These are phyloP conservation scores for Pestalotiopsis fici DNA, from an alignment of 2,329 filamentous ascomycete species.

Conservation along the genomic window DNA sequence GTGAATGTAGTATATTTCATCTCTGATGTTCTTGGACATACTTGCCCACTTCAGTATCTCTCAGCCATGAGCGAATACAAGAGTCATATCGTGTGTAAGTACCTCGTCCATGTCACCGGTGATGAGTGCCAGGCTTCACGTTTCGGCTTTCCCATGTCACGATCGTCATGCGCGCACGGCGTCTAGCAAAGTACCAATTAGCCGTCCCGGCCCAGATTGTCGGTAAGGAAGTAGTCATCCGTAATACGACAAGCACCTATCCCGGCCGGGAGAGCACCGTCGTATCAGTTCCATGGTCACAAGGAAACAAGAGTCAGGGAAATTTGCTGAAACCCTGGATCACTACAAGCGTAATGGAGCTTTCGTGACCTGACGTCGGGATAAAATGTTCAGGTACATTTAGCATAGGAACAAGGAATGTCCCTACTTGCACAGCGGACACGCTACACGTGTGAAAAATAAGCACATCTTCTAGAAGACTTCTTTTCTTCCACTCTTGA, in stretches of 20 bases:
- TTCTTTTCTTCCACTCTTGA: background rate
- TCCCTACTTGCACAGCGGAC: background rate
- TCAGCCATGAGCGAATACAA: no score
- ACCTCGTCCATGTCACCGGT: background rate
- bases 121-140: background rate
- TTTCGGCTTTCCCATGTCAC: background rate
- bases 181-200: background rate
- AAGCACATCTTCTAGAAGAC: conserved; percentile 1
- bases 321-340: background rate
- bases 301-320: background rate
- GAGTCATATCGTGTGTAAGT: background rate
- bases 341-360: background rate
- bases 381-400: background rate
- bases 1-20: no score
- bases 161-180: background rate
- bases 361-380: background rate
- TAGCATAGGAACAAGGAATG: background rate
- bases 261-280: background rate
- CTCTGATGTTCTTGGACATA: no score
- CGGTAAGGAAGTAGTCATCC: background rate
- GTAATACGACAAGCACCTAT: background rate
- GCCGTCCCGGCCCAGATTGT: background rate
- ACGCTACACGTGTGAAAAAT: background rate
- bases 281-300: background rate
- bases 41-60: no score